These are phyloP conservation scores for Sporothrix phasma DNA, from an alignment of 2,329 filamentous ascomycete species.

Conservation along the genomic window DNA sequence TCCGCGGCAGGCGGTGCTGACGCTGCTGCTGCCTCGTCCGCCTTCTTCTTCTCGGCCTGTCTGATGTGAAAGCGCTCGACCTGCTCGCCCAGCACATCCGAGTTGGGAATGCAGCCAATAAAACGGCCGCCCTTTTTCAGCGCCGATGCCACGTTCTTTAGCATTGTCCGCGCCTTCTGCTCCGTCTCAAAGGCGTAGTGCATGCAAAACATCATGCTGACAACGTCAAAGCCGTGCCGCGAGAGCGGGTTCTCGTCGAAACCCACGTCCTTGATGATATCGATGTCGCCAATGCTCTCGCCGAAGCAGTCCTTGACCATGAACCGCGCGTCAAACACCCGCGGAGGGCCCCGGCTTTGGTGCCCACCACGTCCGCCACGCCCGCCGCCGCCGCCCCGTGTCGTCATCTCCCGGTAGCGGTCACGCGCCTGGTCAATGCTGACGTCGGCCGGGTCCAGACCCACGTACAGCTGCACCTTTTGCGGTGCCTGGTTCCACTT, in stretches of 20 bases:
- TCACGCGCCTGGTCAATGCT: conserved; percentile 86
- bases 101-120: conserved; percentile 94
- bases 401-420: conserved; percentile 65
- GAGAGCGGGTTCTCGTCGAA: conserved; percentile 68
- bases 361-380: conserved; percentile 43
- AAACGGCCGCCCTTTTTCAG: conserved; percentile 92
- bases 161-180: conserved; percentile 80
- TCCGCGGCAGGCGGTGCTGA: conserved; percentile 25
- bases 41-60: conserved; percentile 28
- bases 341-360: conserved; percentile 38
- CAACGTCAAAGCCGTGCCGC: conserved; percentile 82
- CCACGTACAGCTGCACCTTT: conserved; percentile 83
- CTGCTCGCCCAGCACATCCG: conserved; percentile 71
- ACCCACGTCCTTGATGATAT: conserved; percentile 75
- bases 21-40: conserved; percentile 30
- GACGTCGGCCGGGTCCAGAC: conserved; percentile 83
- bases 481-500: conserved; percentile 97
- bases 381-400: conserved; percentile 45
- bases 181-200: conserved; percentile 97
- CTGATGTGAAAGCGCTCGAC: conserved; percentile 63
- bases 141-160: conserved; percentile 80
- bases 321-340: conserved; percentile 77
- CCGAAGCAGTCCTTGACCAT: conserved; percentile 88
- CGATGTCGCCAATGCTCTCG: conserved; percentile 69
- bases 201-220: conserved; percentile 99